A percentile compares a stretch with the other conserved stretches of the same genome.
These are phyloP conservation scores for Aspergillus viridinutans DNA, from an alignment of 2,329 filamentous ascomycete species.

Conservation along the genomic window DNA sequence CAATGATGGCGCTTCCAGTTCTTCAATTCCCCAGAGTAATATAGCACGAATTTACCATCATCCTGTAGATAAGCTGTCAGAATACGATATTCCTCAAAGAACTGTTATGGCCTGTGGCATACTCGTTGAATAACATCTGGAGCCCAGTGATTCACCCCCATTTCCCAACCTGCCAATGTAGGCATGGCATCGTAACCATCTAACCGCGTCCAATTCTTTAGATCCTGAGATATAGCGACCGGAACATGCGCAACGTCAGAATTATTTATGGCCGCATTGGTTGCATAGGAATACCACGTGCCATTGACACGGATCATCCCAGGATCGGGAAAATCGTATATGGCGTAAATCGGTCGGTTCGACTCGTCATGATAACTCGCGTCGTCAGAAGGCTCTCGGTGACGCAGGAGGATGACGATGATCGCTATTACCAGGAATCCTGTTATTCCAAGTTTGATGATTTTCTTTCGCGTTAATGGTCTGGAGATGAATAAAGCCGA, in stretches of 20 bases:
- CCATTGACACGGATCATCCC: conserved; percentile 27
- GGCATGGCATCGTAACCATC: conserved; percentile 50
- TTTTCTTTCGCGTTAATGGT: conserved; percentile 10
- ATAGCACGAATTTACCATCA: conserved; percentile 53
- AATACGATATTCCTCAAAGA: not conserved
- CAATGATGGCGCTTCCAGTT: conserved; percentile 47
- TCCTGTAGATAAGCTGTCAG: conserved; percentile 15
- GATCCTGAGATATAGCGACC: conserved; percentile 47
- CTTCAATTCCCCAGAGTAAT: conserved; percentile 50
- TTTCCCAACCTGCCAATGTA: conserved; percentile 49
- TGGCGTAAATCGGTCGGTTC: conserved; percentile 17
- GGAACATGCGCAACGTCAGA: conserved; percentile 44
- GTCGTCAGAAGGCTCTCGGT: conserved; percentile 7
- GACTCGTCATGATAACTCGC: conserved; percentile 14
- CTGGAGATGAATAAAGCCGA: not conserved
- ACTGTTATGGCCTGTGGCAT: not conserved
- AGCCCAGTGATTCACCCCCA: conserved; percentile 53
- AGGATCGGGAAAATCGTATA: conserved; percentile 30
- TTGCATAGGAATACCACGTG: conserved; percentile 34
- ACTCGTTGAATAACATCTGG: conserved; percentile 53
- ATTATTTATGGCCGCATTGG: conserved; percentile 18
- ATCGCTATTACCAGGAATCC: conserved; percentile 10
- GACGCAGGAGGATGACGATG: conserved; percentile 11
- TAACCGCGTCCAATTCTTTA: conserved; percentile 45
- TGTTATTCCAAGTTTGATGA: conserved; percentile 6